A percentile compares a stretch with the other conserved stretches of the same genome.
Conservation (phyloP, 1,139 yeast species). For the Yamadazyma triangularis region DNA sequence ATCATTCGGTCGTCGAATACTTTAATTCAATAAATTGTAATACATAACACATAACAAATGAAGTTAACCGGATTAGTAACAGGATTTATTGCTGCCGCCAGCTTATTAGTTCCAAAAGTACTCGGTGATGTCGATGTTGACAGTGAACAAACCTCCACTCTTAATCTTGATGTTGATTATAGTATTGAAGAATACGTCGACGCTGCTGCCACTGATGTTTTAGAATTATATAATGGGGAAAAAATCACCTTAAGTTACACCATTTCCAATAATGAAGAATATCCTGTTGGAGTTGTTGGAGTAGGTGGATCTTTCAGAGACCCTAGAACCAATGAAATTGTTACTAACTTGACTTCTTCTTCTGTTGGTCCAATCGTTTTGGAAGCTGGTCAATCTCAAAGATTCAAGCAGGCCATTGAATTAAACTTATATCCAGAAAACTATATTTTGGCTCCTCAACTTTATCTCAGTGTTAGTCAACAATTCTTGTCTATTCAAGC, state of each 20-base stretch:
- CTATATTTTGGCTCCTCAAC: constrained; percentile 58
- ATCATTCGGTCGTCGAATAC: no score
- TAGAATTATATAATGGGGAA: constrained; percentile 49
- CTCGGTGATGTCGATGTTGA: constrained; percentile 15
- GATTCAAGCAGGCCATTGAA: constrained; percentile 51
- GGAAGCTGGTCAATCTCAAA: constrained; percentile 43
- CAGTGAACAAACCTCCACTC: constrained; percentile 16
- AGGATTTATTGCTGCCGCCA: background rate
- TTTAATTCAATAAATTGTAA: no score
- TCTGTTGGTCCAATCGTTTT: constrained; percentile 60
- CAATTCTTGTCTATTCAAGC: constrained; percentile 54
- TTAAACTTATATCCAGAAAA: constrained; percentile 55
- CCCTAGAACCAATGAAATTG: constrained; percentile 46
- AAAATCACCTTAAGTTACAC: constrained; percentile 50
- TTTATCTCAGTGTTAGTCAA: constrained; percentile 46
- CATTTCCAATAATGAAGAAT: constrained; percentile 55
- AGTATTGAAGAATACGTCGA: constrained; percentile 39
- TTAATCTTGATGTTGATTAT: constrained; percentile 40
- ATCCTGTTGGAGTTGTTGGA: constrained; percentile 54
- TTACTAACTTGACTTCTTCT: constrained; percentile 62
- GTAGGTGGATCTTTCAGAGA: constrained; percentile 69
- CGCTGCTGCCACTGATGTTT: constrained; percentile 29
- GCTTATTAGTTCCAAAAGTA: constrained; percentile 12
- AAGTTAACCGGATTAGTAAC: constrained; percentile 1
- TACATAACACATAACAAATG: no score